A percentile compares a stretch with the other conserved stretches of the same genome.
phyloP scores from a whole-genome alignment of 495 filamentous ascomycete species.

The Filosporella fistucella region DNA sequence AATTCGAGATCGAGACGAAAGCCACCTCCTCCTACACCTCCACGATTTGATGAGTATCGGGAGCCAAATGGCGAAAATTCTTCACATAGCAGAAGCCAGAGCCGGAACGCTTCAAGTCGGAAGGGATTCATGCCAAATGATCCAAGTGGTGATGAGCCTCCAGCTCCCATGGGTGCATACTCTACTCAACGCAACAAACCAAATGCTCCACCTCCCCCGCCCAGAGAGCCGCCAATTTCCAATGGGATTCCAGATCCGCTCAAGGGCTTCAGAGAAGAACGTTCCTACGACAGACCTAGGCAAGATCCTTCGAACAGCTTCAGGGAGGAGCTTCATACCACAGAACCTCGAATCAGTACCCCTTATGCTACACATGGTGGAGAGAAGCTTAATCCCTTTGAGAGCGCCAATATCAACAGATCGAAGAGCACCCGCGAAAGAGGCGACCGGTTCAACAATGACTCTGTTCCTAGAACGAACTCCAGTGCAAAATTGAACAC shows the following conservation, averaged over 20 bases:
- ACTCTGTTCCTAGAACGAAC: slow-evolving; percentile 11
- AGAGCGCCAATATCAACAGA: slow-evolving; percentile 31
- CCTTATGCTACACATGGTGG: slow-evolving; percentile 66
- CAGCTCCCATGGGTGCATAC: slow-evolving; percentile 47
- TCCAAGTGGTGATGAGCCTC: slow-evolving; percentile 53
- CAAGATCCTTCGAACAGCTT: slow-evolving; percentile 41
- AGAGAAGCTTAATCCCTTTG: slow-evolving; percentile 59
- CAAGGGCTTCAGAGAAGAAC: neutral
- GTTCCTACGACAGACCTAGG: too few species aligned
- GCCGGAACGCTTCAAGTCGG: slow-evolving; percentile 37
- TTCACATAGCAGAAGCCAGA: slow-evolving; percentile 21
- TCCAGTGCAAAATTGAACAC: slow-evolving; percentile 16
- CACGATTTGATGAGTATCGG: slow-evolving; percentile 17
- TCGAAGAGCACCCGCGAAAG: slow-evolving; percentile 31
- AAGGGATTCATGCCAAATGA: slow-evolving; percentile 49
- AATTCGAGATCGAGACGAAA: slow-evolving; percentile 11
- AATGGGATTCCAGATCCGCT: slow-evolving; percentile 1
- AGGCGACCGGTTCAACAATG: neutral
- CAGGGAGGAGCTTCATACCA: slow-evolving; percentile 29
- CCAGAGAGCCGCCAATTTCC: slow-evolving; percentile 10
- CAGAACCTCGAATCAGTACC: slow-evolving; percentile 55
- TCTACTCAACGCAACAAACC: slow-evolving; percentile 25
- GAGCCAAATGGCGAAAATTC: slow-evolving; percentile 28
- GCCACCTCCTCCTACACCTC: slow-evolving; percentile 31
- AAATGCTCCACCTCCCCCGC: slow-evolving; percentile 13